Conservation (phyloP, 176 grass and related monocot genomes). For the Oropetium thomaeum region DNA sequence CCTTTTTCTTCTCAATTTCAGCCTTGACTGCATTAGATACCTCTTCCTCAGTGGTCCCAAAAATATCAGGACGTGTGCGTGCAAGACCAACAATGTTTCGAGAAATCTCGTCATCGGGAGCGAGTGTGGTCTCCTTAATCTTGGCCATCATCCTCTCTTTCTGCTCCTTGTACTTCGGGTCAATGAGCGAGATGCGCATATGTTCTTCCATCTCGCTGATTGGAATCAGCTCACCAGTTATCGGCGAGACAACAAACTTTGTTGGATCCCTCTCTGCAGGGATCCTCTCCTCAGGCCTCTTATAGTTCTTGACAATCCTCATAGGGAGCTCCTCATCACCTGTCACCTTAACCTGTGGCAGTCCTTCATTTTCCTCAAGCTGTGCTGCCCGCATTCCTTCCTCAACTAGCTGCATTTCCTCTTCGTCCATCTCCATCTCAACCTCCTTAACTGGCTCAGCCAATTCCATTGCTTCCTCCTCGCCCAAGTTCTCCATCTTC, state of each 20-base stretch:
- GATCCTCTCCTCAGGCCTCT: constrained; percentile 83
- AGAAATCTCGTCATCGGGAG: constrained; percentile 90
- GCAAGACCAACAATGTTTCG: constrained; percentile 97
- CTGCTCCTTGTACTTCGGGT: constrained; percentile 98
- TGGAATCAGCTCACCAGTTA: constrained; percentile 89
- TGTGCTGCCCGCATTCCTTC: constrained; percentile 80
- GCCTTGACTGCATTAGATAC: constrained; percentile 95
- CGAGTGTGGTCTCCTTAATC: constrained; percentile 93
- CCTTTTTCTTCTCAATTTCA: constrained; percentile 97
- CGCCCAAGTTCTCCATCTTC: constrained; percentile 65
- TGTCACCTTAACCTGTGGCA: constrained; percentile 31
- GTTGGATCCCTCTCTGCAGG: constrained; percentile 70
- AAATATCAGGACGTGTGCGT: constrained; percentile 91
- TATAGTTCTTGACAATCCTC: constrained; percentile 99
- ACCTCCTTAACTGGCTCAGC: constrained; percentile 67
- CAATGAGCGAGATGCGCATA: constrained; percentile 97
- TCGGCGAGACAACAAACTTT: constrained; percentile 90
- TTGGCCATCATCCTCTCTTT: constrained; percentile 98
- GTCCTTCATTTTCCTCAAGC: constrained; percentile 56
- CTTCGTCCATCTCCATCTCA: constrained; percentile 93
- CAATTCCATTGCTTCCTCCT: constrained; percentile 49
- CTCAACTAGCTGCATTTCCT: constrained; percentile 90
- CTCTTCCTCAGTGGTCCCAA: constrained; percentile 95
- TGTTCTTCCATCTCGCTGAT: constrained; percentile 99
- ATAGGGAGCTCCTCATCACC: constrained; percentile 75